Percentiles rank a stretch among this genome's conserved stretches.
phyloP scores from a whole-genome alignment of 345 rosid species.

The Eucalyptus marginata region DNA sequence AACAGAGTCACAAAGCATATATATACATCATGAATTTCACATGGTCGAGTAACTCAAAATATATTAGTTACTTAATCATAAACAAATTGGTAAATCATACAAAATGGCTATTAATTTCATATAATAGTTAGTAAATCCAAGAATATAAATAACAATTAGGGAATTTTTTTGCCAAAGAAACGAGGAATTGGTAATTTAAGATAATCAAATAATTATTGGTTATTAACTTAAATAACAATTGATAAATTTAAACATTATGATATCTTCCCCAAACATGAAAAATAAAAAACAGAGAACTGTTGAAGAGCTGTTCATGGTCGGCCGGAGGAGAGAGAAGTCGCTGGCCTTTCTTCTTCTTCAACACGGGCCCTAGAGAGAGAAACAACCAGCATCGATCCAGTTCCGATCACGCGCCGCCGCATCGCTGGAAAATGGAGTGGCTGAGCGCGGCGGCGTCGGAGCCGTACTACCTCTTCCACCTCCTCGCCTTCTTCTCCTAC shows the following conservation, averaged over 20 bases:
- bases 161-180: neutral
- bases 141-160: too few species aligned
- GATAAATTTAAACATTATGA: neutral
- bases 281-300: neutral
- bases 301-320: neutral
- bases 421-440: slow-evolving; percentile 18
- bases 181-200: neutral
- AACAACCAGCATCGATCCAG: neutral
- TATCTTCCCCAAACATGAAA: neutral
- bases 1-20: neutral
- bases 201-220: neutral
- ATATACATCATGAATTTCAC: neutral
- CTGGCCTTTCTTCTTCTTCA: neutral
- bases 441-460: slow-evolving; percentile 46
- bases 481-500: slow-evolving; percentile 69
- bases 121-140: neutral
- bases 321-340: neutral
- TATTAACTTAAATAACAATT: neutral
- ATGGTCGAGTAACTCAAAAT: neutral
- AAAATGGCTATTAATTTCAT: neutral
- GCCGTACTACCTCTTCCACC: slow-evolving; percentile 61
- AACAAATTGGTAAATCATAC: neutral
- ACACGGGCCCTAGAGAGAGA: neutral
- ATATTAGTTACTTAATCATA: neutral
- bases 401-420: neutral